Evolutionary conservation across 2,329 filamentous ascomycete species (phyloP), one percentile per base, ranked within the genome.

Genomic region (Cladophialophora yegresii): DNA sequence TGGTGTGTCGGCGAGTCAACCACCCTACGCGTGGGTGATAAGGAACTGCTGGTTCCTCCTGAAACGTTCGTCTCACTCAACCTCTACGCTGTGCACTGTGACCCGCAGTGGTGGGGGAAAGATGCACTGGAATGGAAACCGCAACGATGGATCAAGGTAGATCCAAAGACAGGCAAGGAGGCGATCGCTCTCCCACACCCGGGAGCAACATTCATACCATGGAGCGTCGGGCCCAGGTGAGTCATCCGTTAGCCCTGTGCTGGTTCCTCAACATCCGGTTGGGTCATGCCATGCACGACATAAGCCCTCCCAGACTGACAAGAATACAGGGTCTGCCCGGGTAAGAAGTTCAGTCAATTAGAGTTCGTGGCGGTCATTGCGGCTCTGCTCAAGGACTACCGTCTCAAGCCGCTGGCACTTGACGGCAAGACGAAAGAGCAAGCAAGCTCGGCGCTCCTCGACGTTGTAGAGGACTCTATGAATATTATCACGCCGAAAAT

Each of bases 311-410:
- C 50, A 20, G 20, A 8, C 51, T 54, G 16, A 54, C 51, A 20
- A 32, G 47, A 16, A 50, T 23, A 28, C 23, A 50, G 23, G n/a
- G 28, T 33, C 20, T 54, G 26, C n/a, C 73, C 73, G 5, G 75
- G 76, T 1, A 72, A 72, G 54, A 75, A 73, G 58, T 76, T 77
- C 66, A 72, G 73, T n/a, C 75, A 77, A 61, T 75, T 77, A 9
- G 75, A 77, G 51, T 72, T 74, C 56, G 75, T 76, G 8, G 75
- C 74, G 16, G 72, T 73, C 3, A 64, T 77, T 30, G 68, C 69
- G 53, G 62, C 63, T 4, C 22, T 67, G 33, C 49, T 70, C 23
- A 54, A 33, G 8, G n/a, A 30, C 22, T 68, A 56, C 36, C 54
- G 65, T 1, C 26, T 70, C 20, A 58, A 65, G 45, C 61, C 62